These are phyloP conservation scores for Nakazawaea pomicola DNA, from an alignment of 805 yeast species.

Conservation along the genomic window DNA sequence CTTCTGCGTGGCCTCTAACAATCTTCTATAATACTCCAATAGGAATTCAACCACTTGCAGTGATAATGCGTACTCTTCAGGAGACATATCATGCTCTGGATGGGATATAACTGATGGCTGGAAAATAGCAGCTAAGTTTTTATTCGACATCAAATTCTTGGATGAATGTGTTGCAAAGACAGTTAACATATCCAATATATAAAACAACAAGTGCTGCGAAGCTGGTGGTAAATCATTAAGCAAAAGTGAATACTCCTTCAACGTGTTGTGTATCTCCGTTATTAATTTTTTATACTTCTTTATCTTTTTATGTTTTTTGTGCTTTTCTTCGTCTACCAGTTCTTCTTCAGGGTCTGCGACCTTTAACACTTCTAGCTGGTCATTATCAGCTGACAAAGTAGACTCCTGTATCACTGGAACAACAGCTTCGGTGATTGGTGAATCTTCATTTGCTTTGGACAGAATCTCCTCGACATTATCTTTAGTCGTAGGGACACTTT, in stretches of 20 bases:
- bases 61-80: slow-evolving; percentile 85
- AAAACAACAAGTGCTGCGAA: slow-evolving; percentile 77
- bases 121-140: slow-evolving; percentile 91
- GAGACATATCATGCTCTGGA: slow-evolving; percentile 88
- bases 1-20: slow-evolving; percentile 37
- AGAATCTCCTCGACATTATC: too few relatives aligned
- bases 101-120: slow-evolving; percentile 96
- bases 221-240: slow-evolving; percentile 70
- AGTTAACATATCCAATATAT: slow-evolving; percentile 80
- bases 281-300: slow-evolving; percentile 45
- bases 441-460: too few relatives aligned
- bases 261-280: slow-evolving; percentile 61
- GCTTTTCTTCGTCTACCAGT: slow-evolving; percentile 2
- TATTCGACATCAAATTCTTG: slow-evolving; percentile 84
- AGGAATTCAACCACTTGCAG: slow-evolving; percentile 84
- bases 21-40: slow-evolving; percentile 77
- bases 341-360: slow-evolving; percentile 5
- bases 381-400: too few relatives aligned
- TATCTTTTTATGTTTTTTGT: slow-evolving; percentile 27
- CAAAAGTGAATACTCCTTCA: slow-evolving; percentile 64
- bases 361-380: too few relatives aligned
- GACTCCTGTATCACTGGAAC: too few relatives aligned
- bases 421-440: too few relatives aligned
- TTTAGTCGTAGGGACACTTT: too few relatives aligned
- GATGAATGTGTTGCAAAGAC: slow-evolving; percentile 76